Conservation (phyloP, 495 filamentous ascomycete species). For the Melanomma pulvis-pyrius region DNA sequence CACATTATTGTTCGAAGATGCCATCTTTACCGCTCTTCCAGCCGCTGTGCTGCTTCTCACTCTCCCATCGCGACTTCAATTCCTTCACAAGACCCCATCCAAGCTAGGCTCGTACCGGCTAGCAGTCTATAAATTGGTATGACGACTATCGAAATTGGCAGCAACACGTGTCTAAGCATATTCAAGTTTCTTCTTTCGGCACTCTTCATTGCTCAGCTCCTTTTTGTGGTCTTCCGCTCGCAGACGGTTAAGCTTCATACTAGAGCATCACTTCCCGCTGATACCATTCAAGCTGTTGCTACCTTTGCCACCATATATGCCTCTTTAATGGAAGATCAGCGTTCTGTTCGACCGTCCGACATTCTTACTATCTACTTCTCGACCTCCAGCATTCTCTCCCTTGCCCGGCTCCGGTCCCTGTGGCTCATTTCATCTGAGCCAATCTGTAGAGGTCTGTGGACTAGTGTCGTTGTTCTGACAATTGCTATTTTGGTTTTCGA, state of each 20-base stretch:
- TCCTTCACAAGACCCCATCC: not conserved
- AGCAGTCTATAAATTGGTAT: not conserved
- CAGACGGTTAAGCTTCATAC: not conserved
- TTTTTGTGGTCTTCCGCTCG: not conserved
- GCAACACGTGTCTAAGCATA: not conserved
- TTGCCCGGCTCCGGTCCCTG: not conserved
- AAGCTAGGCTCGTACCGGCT: not conserved
- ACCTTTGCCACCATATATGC: constrained; percentile 1
- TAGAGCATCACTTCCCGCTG: not conserved
- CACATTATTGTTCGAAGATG: not conserved
- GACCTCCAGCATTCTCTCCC: not conserved
- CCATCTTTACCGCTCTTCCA: not conserved
- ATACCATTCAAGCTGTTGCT: not conserved
- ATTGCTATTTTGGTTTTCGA: not conserved
- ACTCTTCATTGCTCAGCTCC: not conserved
- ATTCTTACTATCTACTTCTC: not conserved
- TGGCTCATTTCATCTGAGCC: not conserved
- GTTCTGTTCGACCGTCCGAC: not conserved
- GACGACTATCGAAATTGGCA: not conserved
- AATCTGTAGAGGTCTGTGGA: not conserved
- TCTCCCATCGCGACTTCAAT: not conserved
- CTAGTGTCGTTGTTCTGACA: not conserved
- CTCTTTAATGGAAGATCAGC: not conserved
- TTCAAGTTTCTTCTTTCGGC: not conserved
- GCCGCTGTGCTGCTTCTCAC: not conserved